Evolutionary conservation across 352 stramenopile genomes (phyloP), one percentile per base, ranked within the genome.

Genomic region (Globisporangium canariense): DNA sequence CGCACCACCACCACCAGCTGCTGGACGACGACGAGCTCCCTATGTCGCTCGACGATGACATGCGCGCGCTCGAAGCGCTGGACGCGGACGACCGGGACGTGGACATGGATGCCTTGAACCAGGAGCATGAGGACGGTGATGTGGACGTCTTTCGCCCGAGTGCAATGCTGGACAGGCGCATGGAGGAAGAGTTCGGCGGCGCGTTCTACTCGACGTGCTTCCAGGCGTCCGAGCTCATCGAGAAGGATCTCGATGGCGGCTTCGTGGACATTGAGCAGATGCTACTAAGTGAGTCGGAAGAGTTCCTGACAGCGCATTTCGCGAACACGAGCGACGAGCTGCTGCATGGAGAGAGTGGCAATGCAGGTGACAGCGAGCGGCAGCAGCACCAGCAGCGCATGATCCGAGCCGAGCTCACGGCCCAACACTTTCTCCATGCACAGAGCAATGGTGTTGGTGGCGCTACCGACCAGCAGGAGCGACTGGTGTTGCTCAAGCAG

Each of bases 251-350:
- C 34, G 79, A 69, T 6, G 60, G 75, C 32, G 70, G 61, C 1
- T 71, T 77, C 52, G 73, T 74, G 45, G 78, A 91, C 53, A 79
- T 91, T n/a, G 82, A 91, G 69, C 82, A 86, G 45, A 78, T 90
- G 76, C 68, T 91, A 41, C 66, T 86, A 51, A 71, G 56, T 58
- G 72, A 73, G 3, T 63, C 65, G 6, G 75, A 86, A 28, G 72
- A 85, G 25, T 67, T 63, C 4, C 61, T 89, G 34, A 67, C 70
- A 18, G 38, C 62, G 34, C 62, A 68, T 30, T 68, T 68, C 43
- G 62, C 32, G 57, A 32, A 46, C n/a, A 34, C 52, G 18, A 58
- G 52, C 10, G 52, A 58, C 52, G 52, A 58, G 32, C 41, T 51
- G 55, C 36, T 38, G 10, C 6, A 14, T n/a, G 41, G 40, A 10